These are phyloP conservation scores for Psilocybe cubensis DNA, from an alignment of 768 basidiomycete species.

Conservation along the genomic window DNA sequence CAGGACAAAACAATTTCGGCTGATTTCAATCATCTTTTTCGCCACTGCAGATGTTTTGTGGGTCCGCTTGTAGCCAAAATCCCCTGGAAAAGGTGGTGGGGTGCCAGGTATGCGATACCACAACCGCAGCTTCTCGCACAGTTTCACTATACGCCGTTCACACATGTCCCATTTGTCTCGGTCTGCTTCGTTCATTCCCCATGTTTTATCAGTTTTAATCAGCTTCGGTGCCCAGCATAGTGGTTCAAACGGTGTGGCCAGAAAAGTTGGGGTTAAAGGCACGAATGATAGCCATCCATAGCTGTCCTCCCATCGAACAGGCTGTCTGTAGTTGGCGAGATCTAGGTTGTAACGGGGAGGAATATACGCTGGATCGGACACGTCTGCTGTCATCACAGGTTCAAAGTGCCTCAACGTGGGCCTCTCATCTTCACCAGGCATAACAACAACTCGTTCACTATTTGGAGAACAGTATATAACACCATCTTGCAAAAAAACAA, in stretches of 20 bases:
- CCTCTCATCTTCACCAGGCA: too few species aligned
- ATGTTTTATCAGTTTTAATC: too few species aligned
- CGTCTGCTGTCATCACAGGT: not conserved
- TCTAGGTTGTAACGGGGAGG: too few species aligned
- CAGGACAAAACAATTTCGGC: slow-evolving; percentile 3
- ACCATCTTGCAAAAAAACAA: slow-evolving; percentile 2
- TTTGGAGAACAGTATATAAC: slow-evolving; percentile 8
- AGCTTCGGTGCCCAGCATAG: not conserved
- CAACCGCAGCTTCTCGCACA: too few species aligned
- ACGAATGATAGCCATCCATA: slow-evolving; percentile 15
- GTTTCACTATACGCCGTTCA: not conserved
- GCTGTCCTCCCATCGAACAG: slow-evolving; percentile 8
- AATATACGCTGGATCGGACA: too few species aligned
- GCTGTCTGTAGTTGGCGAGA: not conserved
- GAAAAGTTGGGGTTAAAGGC: slow-evolving; percentile 7
- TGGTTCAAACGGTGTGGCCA: slow-evolving; percentile 9
- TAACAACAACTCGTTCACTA: not conserved
- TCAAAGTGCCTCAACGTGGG: too few species aligned
- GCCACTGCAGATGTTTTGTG: not conserved
- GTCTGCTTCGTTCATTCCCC: not conserved
- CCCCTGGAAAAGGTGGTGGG: not conserved
- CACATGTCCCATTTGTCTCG: not conserved
- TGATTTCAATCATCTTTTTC: not conserved
- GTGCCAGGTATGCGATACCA: not conserved
- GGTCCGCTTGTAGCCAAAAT: not conserved